Percentiles rank a stretch among this genome's conserved stretches.
Conservation (phyloP, 2,329 filamentous ascomycete genomes). For the Thyridium curvatum region DNA sequence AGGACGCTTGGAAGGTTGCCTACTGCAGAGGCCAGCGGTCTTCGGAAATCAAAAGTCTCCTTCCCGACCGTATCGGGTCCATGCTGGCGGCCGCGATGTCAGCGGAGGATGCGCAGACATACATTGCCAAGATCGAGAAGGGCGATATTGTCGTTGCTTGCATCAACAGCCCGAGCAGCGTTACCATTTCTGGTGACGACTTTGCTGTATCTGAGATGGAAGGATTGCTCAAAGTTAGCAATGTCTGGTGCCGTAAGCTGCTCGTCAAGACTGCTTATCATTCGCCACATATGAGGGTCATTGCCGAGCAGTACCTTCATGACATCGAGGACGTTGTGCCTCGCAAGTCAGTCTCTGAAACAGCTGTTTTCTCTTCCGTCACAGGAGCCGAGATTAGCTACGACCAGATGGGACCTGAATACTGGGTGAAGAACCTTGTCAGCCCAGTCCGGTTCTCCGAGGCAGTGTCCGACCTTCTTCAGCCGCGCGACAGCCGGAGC, state of each 20-base stretch:
- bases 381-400: slow-evolving; percentile 5
- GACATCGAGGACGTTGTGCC: slow-evolving; percentile 8
- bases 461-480: slow-evolving; percentile 15
- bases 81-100: slow-evolving; percentile 22
- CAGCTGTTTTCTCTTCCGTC: slow-evolving; percentile 13
- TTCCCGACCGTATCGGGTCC: not conserved
- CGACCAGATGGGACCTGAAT: slow-evolving; percentile 10
- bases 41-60: slow-evolving; percentile 4
- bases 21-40: slow-evolving; percentile 12
- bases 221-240: slow-evolving; percentile 8
- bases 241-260: slow-evolving; percentile 16
- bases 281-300: slow-evolving; percentile 19
- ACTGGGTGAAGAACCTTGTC: slow-evolving; percentile 19
- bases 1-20: slow-evolving; percentile 11
- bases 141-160: slow-evolving; percentile 22
- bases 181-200: slow-evolving; percentile 1
- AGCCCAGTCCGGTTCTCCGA: slow-evolving; percentile 18
- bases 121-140: slow-evolving; percentile 8
- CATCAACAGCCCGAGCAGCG: slow-evolving; percentile 2
- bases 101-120: too few relatives aligned
- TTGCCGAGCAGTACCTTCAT: slow-evolving; percentile 12
- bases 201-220: too few relatives aligned
- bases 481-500: too few relatives aligned
- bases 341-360: slow-evolving; percentile 32
- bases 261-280: slow-evolving; percentile 25